These are phyloP conservation scores for Carex littledalei DNA, from an alignment of 176 grass and related monocot genomes.

Conservation along the genomic window DNA sequence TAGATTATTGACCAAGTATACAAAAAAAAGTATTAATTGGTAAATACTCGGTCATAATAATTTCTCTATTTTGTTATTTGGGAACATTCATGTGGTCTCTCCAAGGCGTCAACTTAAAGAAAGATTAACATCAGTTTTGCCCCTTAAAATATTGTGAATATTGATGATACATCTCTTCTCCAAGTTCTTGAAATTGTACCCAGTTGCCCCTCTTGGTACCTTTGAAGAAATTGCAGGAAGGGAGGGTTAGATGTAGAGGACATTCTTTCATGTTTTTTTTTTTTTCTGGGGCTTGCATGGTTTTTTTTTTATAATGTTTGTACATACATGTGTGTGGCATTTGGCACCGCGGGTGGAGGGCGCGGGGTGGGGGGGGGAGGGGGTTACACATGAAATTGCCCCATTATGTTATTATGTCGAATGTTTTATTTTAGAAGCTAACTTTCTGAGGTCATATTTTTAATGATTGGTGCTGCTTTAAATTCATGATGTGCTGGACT, in stretches of 20 bases:
- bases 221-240: neutral
- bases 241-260: neutral
- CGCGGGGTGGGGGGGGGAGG: neutral
- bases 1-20: constrained; percentile 20
- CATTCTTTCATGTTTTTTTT: neutral
- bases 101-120: neutral
- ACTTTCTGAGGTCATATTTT: neutral
- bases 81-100: neutral
- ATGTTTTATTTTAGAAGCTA: neutral
- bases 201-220: neutral
- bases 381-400: neutral
- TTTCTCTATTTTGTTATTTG: neutral
- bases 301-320: neutral
- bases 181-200: neutral
- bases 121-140: neutral
- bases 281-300: neutral
- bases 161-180: neutral
- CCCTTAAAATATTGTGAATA: neutral
- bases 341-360: neutral
- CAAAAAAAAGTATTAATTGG: neutral
- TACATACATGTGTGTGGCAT: neutral
- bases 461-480: neutral
- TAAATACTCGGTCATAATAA: neutral
- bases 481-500: neutral
- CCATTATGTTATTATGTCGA: neutral